Base-by-base conservation (phyloP, 352 stramenopile genomes). In the Pythium rishiriense region DNA sequence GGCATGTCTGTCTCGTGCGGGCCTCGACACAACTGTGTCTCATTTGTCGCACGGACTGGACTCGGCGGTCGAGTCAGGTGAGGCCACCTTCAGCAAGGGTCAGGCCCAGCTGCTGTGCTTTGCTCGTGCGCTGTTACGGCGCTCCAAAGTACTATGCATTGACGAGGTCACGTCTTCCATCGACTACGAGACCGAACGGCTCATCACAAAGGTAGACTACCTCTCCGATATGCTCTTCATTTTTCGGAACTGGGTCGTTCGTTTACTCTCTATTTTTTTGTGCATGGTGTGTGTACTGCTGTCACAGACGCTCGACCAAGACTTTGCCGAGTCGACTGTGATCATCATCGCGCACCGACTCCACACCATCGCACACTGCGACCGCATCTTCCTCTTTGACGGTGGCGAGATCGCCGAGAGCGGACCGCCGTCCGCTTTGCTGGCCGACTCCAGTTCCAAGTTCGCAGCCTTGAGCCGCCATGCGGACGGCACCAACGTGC, bases 311-410 rank as follows among this genome's bases (percentile, higher is more conserved):
- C 96, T 99, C 54, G 73, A 93, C 15, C 72, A 91, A 15, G 93
- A 97, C 46, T 99, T 99, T 74, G 68, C 71, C 8, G 76, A 84
- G 12, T 93, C 91, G 2, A 99, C 98, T 4, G 86, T 99, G 14
- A 68, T 99, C 9, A 99, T 97, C 0, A 98, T 99, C 39, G 97
- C 98, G 15, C 97, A 99, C 76, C 83, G 97, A 15, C 78, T 99
- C 3, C 84, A 98, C 57, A 99, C 95, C 1, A 98, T 99, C 60
- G 87, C 98, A 70, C 79, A 97, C 45, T 98, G 91, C 64, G 94
- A 99, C 62, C 80, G 80, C 21, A 83, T 96, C 2, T 50, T 94
- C 4, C 42, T 96, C 4, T 72, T 96, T 12, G 83, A 91, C 14
- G 58, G 78, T 21, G 85, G 87, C 0, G 48, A 49, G 0, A 57